Percentiles rank a stretch among this genome's conserved stretches.
Evolutionary conservation across 139 green algal species (phyloP).

Genomic region (Tetraselmis chui): DNA sequence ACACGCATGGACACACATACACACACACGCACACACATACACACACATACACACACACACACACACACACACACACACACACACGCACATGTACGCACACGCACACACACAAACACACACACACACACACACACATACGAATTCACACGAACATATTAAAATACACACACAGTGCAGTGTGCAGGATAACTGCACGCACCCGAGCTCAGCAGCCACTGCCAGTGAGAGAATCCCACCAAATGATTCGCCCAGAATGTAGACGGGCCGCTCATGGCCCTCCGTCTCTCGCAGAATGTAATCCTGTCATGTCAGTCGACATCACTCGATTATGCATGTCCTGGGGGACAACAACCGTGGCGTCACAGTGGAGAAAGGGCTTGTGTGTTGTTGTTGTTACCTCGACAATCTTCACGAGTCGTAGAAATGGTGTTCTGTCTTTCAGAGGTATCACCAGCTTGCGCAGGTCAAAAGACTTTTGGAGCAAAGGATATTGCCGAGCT

Average conservation of each 20-base stretch:
- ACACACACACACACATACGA: too few species aligned
- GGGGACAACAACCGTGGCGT: too few species aligned
- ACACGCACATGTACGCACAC: too few species aligned
- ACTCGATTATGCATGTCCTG: too few species aligned
- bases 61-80: too few species aligned
- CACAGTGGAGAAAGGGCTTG: too few species aligned
- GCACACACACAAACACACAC: too few species aligned
- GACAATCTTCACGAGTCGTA: conserved; percentile 43
- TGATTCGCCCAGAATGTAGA: conserved; percentile 85
- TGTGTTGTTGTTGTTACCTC: conserved; percentile 11
- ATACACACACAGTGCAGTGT: conserved; percentile 9
- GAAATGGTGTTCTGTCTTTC: conserved; percentile 62
- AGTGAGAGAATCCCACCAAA: conserved; percentile 79
- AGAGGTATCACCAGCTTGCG: conserved; percentile 47
- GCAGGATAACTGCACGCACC: background rate
- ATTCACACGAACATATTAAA: too few species aligned
- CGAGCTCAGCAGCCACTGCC: conserved; percentile 38
- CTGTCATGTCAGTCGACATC: too few species aligned
- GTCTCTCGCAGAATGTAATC: conserved; percentile 27
- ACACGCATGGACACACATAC: too few species aligned
- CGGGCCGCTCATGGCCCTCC: conserved; percentile 37
- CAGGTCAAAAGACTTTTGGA: conserved; percentile 67
- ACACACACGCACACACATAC: too few species aligned
- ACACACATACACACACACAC: too few species aligned
- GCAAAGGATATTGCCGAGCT: conserved; percentile 59